Base-by-base conservation (phyloP, 1,284 basidiomycete species). In the Marasmius sp. region DNA sequence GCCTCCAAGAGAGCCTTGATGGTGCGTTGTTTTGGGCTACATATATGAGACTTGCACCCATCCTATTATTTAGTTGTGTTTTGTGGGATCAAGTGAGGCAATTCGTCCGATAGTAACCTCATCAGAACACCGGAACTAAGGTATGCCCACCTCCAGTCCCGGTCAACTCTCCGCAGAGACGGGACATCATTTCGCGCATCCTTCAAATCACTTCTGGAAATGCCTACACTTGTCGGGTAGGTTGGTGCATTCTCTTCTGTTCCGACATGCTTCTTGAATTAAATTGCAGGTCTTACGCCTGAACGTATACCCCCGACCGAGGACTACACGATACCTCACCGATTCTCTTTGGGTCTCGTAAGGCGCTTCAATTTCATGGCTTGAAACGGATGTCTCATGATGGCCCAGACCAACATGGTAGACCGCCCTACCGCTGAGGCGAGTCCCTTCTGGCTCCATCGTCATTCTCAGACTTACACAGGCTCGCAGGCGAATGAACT, bases 141-240 rank as follows among this genome's bases (percentile, higher is more conserved):
- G 39, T 49, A n/a, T 50, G 16, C 47, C 52, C 12, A 41, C n/a
- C 41, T 45, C 6, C 56, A 89, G 84, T 68, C 85, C 85, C 14
- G 89, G 89, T 0, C 74, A 83, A 59, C 79, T 72, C 67, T 89
- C 87, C 1, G 85, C 88, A 0, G 77, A 79, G 58, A 75, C 80
- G 5, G 89, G 90, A 0, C 86, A 89, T 70, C 90, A 92, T 70
- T 93, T 87, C 69, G 88, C 85, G 0, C 84, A 88, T 66, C 85
- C 85, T 1, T 86, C 85, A 0, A 93, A 93, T 69, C 84, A 86
- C 57, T 89, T 88, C 68, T 89, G 85, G 86, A 76, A 76, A 52
- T 85, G 83, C 59, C 77, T 90, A 0, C 75, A 85, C 65, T 76
- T 78, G 18, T 83, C 84, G 22, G 82, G 85, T 83, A 65, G 27